phyloP scores from a whole-genome alignment of 2,329 filamentous ascomycete genomes.

The Penicillium sp. region DNA sequence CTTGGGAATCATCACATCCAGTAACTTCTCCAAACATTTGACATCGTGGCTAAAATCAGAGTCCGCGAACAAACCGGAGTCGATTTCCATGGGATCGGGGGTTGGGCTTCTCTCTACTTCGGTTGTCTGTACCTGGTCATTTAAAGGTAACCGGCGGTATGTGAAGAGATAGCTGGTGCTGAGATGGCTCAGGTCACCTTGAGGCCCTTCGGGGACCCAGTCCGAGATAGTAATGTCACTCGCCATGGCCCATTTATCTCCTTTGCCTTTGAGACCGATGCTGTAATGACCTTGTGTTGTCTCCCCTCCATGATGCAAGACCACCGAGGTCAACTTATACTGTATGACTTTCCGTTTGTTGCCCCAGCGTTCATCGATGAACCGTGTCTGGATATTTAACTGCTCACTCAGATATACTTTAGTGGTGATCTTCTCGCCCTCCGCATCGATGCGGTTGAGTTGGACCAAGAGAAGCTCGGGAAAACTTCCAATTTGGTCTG shows the following conservation, averaged over 20 bases:
- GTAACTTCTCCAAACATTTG: background rate
- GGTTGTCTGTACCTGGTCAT: background rate
- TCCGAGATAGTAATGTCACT: background rate
- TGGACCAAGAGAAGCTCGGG: slow-evolving; percentile 26
- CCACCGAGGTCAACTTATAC: slow-evolving; percentile 28
- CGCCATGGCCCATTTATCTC: slow-evolving; percentile 18
- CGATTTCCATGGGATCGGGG: background rate
- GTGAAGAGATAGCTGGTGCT: slow-evolving; percentile 16
- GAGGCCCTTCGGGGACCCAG: background rate
- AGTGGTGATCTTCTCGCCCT: background rate
- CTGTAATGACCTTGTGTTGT: slow-evolving; percentile 22
- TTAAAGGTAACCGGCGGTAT: slow-evolving; percentile 20
- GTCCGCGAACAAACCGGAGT: background rate
- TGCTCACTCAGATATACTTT: slow-evolving; percentile 1
- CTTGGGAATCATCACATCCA: background rate
- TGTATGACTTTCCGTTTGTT: slow-evolving; percentile 1
- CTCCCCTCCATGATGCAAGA: slow-evolving; percentile 16
- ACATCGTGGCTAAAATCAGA: background rate
- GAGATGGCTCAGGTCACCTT: background rate
- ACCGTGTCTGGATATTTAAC: background rate
- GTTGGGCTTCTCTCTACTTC: background rate
- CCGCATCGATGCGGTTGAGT: slow-evolving; percentile 12
- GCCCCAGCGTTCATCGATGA: slow-evolving; percentile 1
- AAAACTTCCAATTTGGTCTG: slow-evolving; percentile 6
- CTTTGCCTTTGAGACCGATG: slow-evolving; percentile 19